phyloP scores from a whole-genome alignment of 176 grass and related monocot genomes.

The Aegilops tauschii region DNA sequence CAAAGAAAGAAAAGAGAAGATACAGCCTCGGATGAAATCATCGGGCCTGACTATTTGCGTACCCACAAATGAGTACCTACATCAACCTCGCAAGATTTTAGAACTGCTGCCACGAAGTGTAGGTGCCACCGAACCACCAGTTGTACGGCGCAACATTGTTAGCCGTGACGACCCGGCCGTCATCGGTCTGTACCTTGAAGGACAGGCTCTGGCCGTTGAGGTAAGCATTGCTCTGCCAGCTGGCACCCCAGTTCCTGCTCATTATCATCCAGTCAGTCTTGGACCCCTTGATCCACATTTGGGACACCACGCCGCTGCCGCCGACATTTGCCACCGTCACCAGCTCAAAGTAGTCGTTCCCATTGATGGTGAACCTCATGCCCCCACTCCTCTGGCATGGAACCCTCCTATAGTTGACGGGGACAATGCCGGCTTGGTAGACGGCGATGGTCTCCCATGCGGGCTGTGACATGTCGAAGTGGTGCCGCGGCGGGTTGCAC shows the following conservation, averaged over 20 bases:
- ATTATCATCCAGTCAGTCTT: constrained; percentile 45
- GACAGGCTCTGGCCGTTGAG: constrained; percentile 34
- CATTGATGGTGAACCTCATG: too few relatives aligned
- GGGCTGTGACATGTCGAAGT: too few relatives aligned
- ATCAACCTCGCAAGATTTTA: too few relatives aligned
- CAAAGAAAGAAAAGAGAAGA: too few relatives aligned
- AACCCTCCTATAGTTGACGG: constrained; percentile 32
- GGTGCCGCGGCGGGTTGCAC: too few relatives aligned
- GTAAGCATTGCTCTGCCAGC: constrained; percentile 61
- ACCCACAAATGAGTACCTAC: too few relatives aligned
- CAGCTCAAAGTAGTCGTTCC: too few relatives aligned
- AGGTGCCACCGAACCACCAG: constrained; percentile 42
- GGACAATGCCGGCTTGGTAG: neutral
- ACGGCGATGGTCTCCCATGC: too few relatives aligned
- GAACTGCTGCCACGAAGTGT: neutral
- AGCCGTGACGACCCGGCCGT: constrained; percentile 2
- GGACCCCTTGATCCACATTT: constrained; percentile 37
- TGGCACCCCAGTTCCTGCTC: constrained; percentile 72
- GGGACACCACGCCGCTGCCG: constrained; percentile 32
- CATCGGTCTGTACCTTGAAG: constrained; percentile 23
- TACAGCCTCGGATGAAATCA: too few relatives aligned
- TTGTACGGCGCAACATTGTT: constrained; percentile 25
- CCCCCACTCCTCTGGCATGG: neutral
- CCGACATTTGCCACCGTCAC: neutral
- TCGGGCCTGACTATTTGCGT: too few relatives aligned